phyloP scores from a whole-genome alignment of 179 eudicot species.

The Silene noctiflora region DNA sequence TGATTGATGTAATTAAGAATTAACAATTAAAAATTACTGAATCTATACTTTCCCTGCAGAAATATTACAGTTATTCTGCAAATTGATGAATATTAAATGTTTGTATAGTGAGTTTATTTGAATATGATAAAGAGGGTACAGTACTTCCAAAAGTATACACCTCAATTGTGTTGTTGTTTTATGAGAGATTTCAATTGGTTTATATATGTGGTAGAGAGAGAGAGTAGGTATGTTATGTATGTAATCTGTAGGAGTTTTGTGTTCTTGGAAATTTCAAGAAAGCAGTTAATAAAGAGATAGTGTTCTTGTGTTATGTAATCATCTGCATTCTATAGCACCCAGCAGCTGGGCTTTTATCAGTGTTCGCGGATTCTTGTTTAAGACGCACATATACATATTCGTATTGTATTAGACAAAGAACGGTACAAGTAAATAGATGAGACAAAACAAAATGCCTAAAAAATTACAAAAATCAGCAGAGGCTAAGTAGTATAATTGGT shows the following conservation, averaged over 20 bases:
- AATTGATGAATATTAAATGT: constrained; percentile 10
- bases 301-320: no score
- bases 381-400: no score
- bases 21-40: not conserved
- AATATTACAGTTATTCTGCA: not conserved
- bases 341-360: no score
- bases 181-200: not conserved
- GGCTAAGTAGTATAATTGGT: no score
- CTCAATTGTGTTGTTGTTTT: constrained; percentile 8
- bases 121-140: not conserved
- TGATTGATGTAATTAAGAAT: no score
- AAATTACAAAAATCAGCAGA: no score
- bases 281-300: not conserved
- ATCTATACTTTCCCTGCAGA: constrained; percentile 6
- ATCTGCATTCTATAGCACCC: no score
- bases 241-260: constrained; percentile 3
- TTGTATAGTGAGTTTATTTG: no score
- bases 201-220: constrained; percentile 21
- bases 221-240: constrained; percentile 11
- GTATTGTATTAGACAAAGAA: no score
- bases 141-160: constrained; percentile 22
- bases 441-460: no score
- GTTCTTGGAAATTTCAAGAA: constrained; percentile 27
- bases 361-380: no score
- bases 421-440: no score